Evolutionary conservation across 2,329 filamentous ascomycete species (phyloP), one percentile per base, ranked within the genome.

Genomic region (Xylariomycetidae sp.): DNA sequence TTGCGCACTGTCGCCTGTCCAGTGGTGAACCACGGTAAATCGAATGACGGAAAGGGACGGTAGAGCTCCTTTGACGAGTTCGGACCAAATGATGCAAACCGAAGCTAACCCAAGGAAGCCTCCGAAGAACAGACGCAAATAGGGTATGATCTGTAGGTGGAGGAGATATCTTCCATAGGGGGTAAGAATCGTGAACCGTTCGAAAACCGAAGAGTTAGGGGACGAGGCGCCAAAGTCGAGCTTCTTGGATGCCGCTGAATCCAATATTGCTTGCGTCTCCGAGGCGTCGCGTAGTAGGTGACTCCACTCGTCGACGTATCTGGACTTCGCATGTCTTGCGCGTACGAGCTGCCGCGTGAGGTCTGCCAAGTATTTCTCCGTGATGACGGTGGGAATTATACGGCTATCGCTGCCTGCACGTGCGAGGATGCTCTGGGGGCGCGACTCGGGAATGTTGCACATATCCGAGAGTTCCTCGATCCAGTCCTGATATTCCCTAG

Each of bases 381-480:
- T 96, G 40, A 98, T 85, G 30, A 96, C 82, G 13, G 82, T 79
- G 0, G 90, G 90, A 3, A 90, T 54, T 5, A 59, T 66, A 32
- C 66, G 63, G 27, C 53, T 55, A 13, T 67, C 61, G 18, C 68
- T 61, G 14, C 63, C 58, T 26, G 66, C 53, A 14, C 63, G 59
- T 19, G 65, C 55, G 28, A 57, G 51, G 27, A 59, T 45, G 27
- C 59, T 54, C 33, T 68, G 62, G 3, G 72, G 67, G 25, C 66
- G 65, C 4, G 68, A 64, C 45, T 90, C 85, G 2, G 80, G 75
- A 5, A 86, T 59, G 47, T 75, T 80, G 27, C 79, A 79, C 43
- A 82, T 76, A 43, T 96, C 90, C 3, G 78, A 80, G 19, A 98
- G 66, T 53, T 98, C 92, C 46, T 96, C 90, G 44, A 98, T 94